phyloP scores from a whole-genome alignment of 2,329 filamentous ascomycete genomes.

The Hymenoscyphus repandus region DNA sequence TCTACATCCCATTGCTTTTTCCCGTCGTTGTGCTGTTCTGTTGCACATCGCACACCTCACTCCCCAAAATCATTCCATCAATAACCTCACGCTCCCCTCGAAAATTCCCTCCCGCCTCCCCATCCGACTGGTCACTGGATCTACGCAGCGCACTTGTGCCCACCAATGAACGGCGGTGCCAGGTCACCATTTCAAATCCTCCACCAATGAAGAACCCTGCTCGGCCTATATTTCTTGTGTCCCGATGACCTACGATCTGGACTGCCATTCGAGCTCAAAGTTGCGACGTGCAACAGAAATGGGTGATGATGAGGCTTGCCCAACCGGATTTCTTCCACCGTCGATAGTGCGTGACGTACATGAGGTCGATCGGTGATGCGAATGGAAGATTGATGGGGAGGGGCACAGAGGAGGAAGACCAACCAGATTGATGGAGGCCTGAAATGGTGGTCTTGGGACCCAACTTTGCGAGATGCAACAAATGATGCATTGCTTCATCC shows the following conservation, averaged over 20 bases:
- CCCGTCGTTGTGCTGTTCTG: not conserved
- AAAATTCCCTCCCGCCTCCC: too few relatives aligned
- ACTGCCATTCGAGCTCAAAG: slow-evolving; percentile 3
- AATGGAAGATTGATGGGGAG: too few relatives aligned
- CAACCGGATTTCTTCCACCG: not conserved
- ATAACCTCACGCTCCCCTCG: too few relatives aligned
- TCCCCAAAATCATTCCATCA: too few relatives aligned
- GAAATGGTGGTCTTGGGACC: too few relatives aligned
- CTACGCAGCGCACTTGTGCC: not conserved
- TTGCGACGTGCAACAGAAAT: slow-evolving; percentile 4
- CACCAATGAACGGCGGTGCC: not conserved
- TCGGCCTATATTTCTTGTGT: not conserved
- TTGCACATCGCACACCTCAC: not conserved
- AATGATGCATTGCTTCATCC: too few relatives aligned
- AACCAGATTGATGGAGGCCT: too few relatives aligned
- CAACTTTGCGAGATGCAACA: too few relatives aligned
- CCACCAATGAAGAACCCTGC: slow-evolving; percentile 1
- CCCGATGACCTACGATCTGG: slow-evolving; percentile 4
- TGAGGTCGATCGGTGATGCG: too few relatives aligned
- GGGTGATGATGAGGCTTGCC: not conserved
- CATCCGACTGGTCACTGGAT: not conserved
- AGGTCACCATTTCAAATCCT: not conserved
- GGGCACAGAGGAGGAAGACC: too few relatives aligned
- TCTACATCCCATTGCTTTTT: not conserved
- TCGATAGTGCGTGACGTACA: not conserved